phyloP scores from a whole-genome alignment of 2,329 filamentous ascomycete genomes.

The Coniochaeta sp. region DNA sequence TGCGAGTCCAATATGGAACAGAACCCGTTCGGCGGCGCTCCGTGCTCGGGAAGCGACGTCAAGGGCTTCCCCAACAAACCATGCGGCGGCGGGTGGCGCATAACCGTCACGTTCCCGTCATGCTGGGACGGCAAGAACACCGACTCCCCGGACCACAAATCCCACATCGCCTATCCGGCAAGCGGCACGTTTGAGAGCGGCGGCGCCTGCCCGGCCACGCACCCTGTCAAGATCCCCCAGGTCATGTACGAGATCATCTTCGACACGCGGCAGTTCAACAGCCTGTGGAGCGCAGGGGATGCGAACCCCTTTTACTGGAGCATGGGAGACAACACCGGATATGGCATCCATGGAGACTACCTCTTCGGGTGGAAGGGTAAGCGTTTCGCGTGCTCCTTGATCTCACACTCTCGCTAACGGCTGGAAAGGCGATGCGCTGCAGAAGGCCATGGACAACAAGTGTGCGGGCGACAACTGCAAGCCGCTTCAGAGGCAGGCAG shows the following conservation, averaged over 20 bases:
- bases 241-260: constrained; percentile 15
- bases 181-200: constrained; percentile 13
- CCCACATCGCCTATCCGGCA: constrained; percentile 9
- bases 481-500: constrained; percentile 12
- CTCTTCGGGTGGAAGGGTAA: constrained; percentile 16
- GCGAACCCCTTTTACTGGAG: constrained; percentile 22
- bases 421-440: constrained; percentile 11
- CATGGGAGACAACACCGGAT: constrained; percentile 13
- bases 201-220: constrained; percentile 12
- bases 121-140: constrained; percentile 16
- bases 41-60: constrained; percentile 23
- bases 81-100: constrained; percentile 32
- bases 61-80: constrained; percentile 27
- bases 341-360: constrained; percentile 16
- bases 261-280: constrained; percentile 21
- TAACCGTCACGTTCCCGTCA: constrained; percentile 31
- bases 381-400: background rate
- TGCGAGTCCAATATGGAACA: constrained; percentile 15
- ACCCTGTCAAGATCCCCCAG: constrained; percentile 15
- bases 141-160: constrained; percentile 1
- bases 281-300: constrained; percentile 25
- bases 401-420: background rate
- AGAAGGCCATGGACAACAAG: constrained; percentile 11
- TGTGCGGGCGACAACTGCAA: constrained; percentile 13
- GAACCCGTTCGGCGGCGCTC: constrained; percentile 16